phyloP scores from a whole-genome alignment of 78 protist genomes.

The Dictyostelium purpureum region DNA sequence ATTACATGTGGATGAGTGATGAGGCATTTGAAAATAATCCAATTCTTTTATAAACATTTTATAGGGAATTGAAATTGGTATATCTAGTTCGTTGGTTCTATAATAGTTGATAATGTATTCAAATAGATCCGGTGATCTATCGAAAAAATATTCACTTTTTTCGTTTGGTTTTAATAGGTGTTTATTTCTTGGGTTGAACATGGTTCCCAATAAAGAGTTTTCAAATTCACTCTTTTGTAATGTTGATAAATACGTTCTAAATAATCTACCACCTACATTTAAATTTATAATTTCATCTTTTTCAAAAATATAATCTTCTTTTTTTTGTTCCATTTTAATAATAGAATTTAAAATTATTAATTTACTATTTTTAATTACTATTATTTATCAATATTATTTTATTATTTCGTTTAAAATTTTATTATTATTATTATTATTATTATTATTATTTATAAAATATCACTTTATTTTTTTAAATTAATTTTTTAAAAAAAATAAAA shows the following conservation, averaged over 20 bases:
- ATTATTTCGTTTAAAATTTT: too few species aligned
- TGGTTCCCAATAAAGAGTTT: slow-evolving; percentile 20
- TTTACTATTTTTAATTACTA: too few species aligned
- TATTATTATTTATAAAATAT: too few species aligned
- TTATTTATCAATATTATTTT: too few species aligned
- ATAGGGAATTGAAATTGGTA: neutral
- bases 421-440: too few species aligned
- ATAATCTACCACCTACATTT: slow-evolving; percentile 73
- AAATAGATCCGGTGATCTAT: slow-evolving; percentile 39
- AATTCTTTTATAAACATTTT: slow-evolving; percentile 23
- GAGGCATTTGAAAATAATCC: slow-evolving; percentile 59
- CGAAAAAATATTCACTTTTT: slow-evolving; percentile 63
- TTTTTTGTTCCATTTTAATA: neutral
- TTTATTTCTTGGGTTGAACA: slow-evolving; percentile 51
- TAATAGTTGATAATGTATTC: slow-evolving; percentile 50
- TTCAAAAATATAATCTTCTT: neutral
- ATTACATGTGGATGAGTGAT: neutral
- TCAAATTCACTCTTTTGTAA: neutral
- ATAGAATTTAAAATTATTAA: too few species aligned
- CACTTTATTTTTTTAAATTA: too few species aligned
- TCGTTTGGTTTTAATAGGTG: slow-evolving; percentile 25
- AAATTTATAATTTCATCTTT: slow-evolving; percentile 32
- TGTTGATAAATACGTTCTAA: slow-evolving; percentile 61
- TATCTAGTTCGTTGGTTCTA: slow-evolving; percentile 6
- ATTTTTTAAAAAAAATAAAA: too few species aligned